phyloP scores from a whole-genome alignment of 2,329 filamentous ascomycete genomes.

The Bipolaris zeicola region DNA sequence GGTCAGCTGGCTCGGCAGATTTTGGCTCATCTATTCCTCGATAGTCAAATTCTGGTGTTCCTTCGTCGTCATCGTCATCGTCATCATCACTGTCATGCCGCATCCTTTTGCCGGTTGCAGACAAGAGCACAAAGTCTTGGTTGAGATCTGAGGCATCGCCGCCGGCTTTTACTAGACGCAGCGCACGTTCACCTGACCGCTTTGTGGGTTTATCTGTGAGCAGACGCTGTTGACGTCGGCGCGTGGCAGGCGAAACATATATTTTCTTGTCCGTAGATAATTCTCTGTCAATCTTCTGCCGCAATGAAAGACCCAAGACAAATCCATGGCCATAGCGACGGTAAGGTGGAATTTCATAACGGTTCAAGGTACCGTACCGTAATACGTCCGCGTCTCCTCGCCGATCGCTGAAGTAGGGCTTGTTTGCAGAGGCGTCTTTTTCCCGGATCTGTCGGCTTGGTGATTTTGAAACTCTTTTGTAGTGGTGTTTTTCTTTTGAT shows the following conservation, averaged over 20 bases:
- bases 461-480: conserved; percentile 46
- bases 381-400: conserved; percentile 78
- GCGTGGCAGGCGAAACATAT: conserved; percentile 38
- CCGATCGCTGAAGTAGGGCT: conserved; percentile 59
- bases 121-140: conserved; percentile 42
- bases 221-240: conserved; percentile 56
- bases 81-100: conserved; percentile 21
- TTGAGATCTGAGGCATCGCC: conserved; percentile 6
- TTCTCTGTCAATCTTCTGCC: conserved; percentile 70
- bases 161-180: conserved; percentile 32
- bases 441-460: conserved; percentile 5
- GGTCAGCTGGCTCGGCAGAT: conserved; percentile 32
- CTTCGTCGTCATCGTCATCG: conserved; percentile 21
- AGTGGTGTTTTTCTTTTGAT: conserved; percentile 10
- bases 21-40: conserved; percentile 43
- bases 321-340: conserved; percentile 69
- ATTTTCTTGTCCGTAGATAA: conserved; percentile 59
- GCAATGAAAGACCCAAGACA: conserved; percentile 68
- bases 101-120: conserved; percentile 28
- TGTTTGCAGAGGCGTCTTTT: conserved; percentile 10
- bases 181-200: conserved; percentile 31
- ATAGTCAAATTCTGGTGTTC: conserved; percentile 38
- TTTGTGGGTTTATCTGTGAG: conserved; percentile 41
- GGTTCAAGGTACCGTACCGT: conserved; percentile 74
- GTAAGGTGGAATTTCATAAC: conserved; percentile 73